Conservation (phyloP, 331 rosid species). For the Rosa hybrid region DNA sequence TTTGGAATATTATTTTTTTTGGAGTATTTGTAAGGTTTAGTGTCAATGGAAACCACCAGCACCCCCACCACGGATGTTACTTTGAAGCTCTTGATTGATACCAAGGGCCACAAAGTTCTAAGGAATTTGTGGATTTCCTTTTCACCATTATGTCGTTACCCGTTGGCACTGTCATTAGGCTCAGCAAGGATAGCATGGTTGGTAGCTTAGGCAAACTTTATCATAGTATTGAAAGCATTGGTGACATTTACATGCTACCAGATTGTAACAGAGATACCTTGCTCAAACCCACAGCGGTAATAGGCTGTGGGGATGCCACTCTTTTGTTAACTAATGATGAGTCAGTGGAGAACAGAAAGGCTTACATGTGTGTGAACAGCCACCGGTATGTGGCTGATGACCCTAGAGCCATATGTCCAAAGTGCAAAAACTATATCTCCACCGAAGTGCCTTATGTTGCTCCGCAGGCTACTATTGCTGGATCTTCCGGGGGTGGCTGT, state of each 20-base stretch:
- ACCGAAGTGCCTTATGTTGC: background rate
- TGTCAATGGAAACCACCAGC: background rate
- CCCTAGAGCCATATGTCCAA: conserved; percentile 7
- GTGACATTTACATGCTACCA: background rate
- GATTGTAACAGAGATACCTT: background rate
- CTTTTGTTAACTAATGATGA: background rate
- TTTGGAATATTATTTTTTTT: no score
- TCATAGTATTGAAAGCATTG: background rate
- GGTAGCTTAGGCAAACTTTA: conserved; percentile 18
- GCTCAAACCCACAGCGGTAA: background rate
- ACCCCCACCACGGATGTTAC: background rate
- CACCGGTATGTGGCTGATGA: background rate
- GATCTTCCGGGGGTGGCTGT: background rate
- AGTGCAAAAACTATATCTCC: background rate
- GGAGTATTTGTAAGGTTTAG: background rate
- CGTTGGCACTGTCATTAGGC: conserved; percentile 3
- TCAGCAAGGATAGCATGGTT: conserved; percentile 1
- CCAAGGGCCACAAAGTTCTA: conserved; percentile 9
- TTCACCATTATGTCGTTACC: conserved; percentile 18
- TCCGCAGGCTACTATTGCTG: background rate
- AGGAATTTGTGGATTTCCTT: conserved; percentile 17
- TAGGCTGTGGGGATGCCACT: background rate
- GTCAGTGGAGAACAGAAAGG: background rate
- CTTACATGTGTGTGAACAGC: background rate
- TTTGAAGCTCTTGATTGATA: conserved; percentile 32